Conservation (phyloP, 257 asterid genomes). For the Oldenlandia corymbosa region DNA sequence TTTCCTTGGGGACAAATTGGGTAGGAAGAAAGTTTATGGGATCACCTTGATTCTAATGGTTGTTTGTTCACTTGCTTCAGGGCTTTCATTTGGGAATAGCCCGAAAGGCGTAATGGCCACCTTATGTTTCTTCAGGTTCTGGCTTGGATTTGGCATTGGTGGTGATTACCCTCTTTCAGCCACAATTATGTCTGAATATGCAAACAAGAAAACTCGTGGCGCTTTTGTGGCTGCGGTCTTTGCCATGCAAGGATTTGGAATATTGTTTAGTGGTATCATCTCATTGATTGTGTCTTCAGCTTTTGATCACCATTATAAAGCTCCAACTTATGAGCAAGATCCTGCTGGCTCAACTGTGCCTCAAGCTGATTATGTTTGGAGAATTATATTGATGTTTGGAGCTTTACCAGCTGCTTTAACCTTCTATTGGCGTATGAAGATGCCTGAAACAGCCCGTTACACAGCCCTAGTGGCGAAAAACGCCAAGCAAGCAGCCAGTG, state of each 20-base stretch:
- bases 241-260: conserved; percentile 68
- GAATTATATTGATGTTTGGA: conserved; percentile 55
- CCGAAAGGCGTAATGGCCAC: conserved; percentile 42
- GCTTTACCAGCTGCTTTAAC: conserved; percentile 48
- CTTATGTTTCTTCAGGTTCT: conserved; percentile 56
- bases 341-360: conserved; percentile 40
- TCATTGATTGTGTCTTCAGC: conserved; percentile 34
- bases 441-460: conserved; percentile 68
- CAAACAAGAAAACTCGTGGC: conserved; percentile 57
- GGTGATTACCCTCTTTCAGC: conserved; percentile 67
- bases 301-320: conserved; percentile 26
- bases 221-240: conserved; percentile 60
- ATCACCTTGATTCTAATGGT: conserved; percentile 50
- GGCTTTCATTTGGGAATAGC: conserved; percentile 41
- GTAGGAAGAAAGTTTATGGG: conserved; percentile 54
- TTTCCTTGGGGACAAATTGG: conserved; percentile 56
- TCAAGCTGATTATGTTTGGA: conserved; percentile 55
- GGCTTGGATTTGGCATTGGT: conserved; percentile 67
- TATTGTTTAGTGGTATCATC: conserved; percentile 42
- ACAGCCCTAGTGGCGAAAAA: conserved; percentile 59
- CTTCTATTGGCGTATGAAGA: conserved; percentile 50
- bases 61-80: conserved; percentile 43
- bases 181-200: conserved; percentile 67
- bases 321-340: conserved; percentile 45
- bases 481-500: conserved; percentile 40